Evolutionary conservation across 2,329 filamentous ascomycete genomes (phyloP), one percentile per base, ranked within the genome.

Genomic region (Colletotrichum brevisporum): DNA sequence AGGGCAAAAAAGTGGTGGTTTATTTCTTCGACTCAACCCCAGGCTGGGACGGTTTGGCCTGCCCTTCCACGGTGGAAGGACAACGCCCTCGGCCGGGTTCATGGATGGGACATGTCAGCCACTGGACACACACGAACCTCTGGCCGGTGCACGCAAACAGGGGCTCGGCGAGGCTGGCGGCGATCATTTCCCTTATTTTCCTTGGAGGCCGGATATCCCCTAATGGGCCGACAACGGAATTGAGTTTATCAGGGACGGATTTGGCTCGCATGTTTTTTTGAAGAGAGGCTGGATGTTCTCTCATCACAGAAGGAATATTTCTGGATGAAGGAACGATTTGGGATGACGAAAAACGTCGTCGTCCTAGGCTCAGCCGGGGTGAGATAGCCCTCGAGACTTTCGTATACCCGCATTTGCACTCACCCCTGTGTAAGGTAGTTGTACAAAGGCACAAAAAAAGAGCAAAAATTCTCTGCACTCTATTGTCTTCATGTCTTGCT

Each of bases 391-490:
- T 63, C 51, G 59, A 55, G 54, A 56, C 53, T 59, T 56, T 56
- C 47, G 59, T 58, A 50, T 63, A 68, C 58, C 41, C 65, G 47
- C 60, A 63, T 54, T 63, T 65, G 52, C 43, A 53, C 55, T 45
- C 45, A 74, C 74, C 75, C 78, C 73, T 78, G 76, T 78, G 77
- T 80, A 78, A 69, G 76, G 75, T 79, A 81, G 77, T 75, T 81
- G 76, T 78, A 76, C 74, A 79, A 76, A 81, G 75, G 76, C 75
- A 77, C 74, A 78, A 78, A 77, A 79, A 78, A 78, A 77, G 74
- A 78, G 74, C 72, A 78, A 78, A 79, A 81, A 70, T 76, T 75
- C 66, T 69, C 63, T 67, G 67, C 67, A 67, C 56, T 8, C 47
- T 9, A 59, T 41, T 18, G 4, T 9, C 13, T 9, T 31, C 27